phyloP scores from a whole-genome alignment of 164 flowering plant genomes.

The Amborella trichopoda region DNA sequence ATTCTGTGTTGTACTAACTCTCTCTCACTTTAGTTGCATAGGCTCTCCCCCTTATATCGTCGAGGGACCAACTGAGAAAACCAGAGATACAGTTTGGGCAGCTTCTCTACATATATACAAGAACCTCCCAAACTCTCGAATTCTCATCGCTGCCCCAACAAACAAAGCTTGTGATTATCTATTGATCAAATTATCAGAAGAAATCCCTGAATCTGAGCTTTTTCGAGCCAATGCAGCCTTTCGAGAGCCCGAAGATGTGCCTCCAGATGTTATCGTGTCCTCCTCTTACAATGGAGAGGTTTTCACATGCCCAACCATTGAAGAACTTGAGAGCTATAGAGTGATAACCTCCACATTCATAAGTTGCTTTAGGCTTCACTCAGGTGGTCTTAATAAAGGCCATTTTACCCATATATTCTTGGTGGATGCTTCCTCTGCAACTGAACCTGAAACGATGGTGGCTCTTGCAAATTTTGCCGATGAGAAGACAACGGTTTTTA shows the following conservation, averaged over 20 bases:
- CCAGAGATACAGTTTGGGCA: not conserved
- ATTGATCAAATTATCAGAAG: not conserved
- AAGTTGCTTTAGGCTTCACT: conserved; percentile 11
- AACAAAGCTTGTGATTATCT: conserved; percentile 1
- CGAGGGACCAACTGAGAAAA: conserved; percentile 9
- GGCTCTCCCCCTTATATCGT: conserved; percentile 25
- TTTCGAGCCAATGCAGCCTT: conserved; percentile 4
- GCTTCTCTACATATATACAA: not conserved
- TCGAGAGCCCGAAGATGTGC: conserved; percentile 26
- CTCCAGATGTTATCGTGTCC: conserved; percentile 21
- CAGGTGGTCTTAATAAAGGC: not conserved
- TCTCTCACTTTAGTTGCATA: conserved; percentile 5
- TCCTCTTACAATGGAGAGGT: conserved; percentile 19
- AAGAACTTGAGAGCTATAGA: conserved; percentile 14
- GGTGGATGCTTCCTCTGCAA: conserved; percentile 1
- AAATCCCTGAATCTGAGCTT: not conserved
- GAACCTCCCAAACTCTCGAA: not conserved
- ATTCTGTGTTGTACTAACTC: no score
- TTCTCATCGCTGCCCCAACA: not conserved
- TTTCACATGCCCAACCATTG: conserved; percentile 27
- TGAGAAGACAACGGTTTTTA: not conserved
- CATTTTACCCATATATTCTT: conserved; percentile 1
- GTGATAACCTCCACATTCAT: conserved; percentile 29
- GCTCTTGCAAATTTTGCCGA: not conserved
- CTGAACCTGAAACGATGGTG: conserved; percentile 1